Percentiles rank a stretch among this genome's conserved stretches.
These are phyloP conservation scores for Sclerospora graminicola DNA, from an alignment of 352 stramenopile species.

Conservation along the genomic window DNA sequence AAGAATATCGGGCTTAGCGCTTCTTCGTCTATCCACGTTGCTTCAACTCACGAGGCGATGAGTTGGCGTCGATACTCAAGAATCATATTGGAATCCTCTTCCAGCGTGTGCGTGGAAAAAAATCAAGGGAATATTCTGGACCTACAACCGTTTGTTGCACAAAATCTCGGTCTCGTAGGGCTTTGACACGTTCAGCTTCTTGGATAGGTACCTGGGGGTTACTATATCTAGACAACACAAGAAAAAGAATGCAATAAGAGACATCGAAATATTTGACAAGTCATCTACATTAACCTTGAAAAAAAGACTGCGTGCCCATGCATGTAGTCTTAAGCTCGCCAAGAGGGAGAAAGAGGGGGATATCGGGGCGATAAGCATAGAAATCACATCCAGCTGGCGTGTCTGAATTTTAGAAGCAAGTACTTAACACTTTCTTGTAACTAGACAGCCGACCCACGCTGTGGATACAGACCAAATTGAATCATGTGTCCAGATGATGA, in stretches of 20 bases:
- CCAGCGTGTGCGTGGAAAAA: too few species aligned
- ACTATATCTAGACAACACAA: constrained; percentile 28
- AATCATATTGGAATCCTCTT: too few species aligned
- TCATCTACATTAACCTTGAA: constrained; percentile 23
- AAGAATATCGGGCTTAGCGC: too few species aligned
- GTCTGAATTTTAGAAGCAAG: background rate
- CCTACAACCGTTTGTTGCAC: constrained; percentile 34
- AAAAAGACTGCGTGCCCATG: constrained; percentile 31
- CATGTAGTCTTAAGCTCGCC: constrained; percentile 17
- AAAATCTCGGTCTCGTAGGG: constrained; percentile 48
- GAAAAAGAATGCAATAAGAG: too few species aligned
- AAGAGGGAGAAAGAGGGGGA: constrained; percentile 34
- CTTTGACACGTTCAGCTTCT: constrained; percentile 25
- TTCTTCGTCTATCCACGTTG: too few species aligned
- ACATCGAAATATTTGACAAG: too few species aligned
- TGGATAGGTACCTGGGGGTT: constrained; percentile 49
- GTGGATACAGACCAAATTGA: constrained; percentile 32
- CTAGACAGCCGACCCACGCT: too few species aligned
- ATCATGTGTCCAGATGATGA: constrained; percentile 25
- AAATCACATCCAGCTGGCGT: too few species aligned
- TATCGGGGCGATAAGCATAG: constrained; percentile 13
- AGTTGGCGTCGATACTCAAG: too few species aligned
- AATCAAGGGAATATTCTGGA: constrained; percentile 53
- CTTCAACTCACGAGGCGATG: too few species aligned
- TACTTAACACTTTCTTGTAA: background rate